phyloP scores from a whole-genome alignment of 2,329 filamentous ascomycete genomes.

The Stachybotrys chlorohalonatus region DNA sequence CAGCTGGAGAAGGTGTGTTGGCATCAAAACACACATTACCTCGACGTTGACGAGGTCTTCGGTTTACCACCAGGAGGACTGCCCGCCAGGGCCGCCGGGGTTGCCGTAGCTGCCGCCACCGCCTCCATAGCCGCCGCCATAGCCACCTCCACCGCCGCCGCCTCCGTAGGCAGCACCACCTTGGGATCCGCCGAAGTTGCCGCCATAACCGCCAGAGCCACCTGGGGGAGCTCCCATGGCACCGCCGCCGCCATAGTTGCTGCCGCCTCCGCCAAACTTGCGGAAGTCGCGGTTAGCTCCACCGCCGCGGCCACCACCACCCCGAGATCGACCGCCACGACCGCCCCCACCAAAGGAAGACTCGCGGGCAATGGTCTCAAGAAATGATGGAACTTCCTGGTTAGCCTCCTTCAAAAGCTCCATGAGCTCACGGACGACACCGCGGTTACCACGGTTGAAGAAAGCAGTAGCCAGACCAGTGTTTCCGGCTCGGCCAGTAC shows the following conservation, averaged over 20 bases:
- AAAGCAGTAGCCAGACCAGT: slow-evolving; percentile 97
- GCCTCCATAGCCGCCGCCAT: slow-evolving; percentile 33
- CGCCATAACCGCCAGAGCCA: slow-evolving; percentile 25
- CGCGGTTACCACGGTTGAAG: slow-evolving; percentile 99
- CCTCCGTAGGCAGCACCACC: slow-evolving; percentile 28
- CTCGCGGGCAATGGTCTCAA: slow-evolving; percentile 96
- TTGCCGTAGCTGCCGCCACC: slow-evolving; percentile 48
- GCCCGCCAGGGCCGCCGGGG: slow-evolving; percentile 59
- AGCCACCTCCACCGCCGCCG: slow-evolving; percentile 27
- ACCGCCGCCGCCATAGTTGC: slow-evolving; percentile 32
- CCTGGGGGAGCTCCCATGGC: slow-evolving; percentile 17
- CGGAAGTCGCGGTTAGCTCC: slow-evolving; percentile 81
- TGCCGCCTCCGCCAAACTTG: slow-evolving; percentile 44
- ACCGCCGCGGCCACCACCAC: slow-evolving; percentile 57
- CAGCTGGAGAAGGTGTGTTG: slow-evolving; percentile 4
- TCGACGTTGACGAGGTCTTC: slow-evolving; percentile 5
- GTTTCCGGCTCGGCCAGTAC: slow-evolving; percentile 99
- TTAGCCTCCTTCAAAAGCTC: slow-evolving; percentile 99
- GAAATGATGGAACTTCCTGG: slow-evolving; percentile 88
- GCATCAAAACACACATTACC: slow-evolving; percentile 11
- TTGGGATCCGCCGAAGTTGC: slow-evolving; percentile 34
- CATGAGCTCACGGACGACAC: slow-evolving; percentile 90
- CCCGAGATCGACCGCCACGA: slow-evolving; percentile 42
- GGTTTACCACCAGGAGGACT: slow-evolving; percentile 61
- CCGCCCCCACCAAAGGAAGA: slow-evolving; percentile 71